These are phyloP conservation scores for Nitzschia inconspicua DNA, from an alignment of 108 stramenopile genomes.

Conservation along the genomic window DNA sequence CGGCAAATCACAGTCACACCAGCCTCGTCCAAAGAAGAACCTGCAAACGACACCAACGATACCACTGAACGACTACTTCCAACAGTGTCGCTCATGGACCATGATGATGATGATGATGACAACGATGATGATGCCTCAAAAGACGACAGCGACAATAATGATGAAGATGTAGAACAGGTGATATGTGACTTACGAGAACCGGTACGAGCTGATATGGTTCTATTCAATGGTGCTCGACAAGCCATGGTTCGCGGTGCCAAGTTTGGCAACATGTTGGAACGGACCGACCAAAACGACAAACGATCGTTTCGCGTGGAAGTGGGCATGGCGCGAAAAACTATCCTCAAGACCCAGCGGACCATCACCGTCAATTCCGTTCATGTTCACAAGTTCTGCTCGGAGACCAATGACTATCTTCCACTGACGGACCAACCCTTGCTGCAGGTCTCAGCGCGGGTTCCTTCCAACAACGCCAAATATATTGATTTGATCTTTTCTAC, in stretches of 20 bases:
- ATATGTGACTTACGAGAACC: conserved; percentile 8
- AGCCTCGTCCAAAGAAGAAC: not conserved
- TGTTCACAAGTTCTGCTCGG: not conserved
- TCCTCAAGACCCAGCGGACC: not conserved
- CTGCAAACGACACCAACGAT: conserved; percentile 1
- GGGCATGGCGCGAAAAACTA: not conserved
- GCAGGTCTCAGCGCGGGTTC: conserved; percentile 16
- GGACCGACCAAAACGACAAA: conserved; percentile 17
- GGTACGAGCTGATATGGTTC: conserved; percentile 41
- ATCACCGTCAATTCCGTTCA: not conserved
- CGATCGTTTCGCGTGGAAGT: conserved; percentile 25
- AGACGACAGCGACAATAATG: not conserved
- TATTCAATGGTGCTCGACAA: conserved; percentile 54
- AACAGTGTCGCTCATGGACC: not conserved
- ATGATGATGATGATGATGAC: not conserved
- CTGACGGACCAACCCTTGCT: conserved; percentile 14
- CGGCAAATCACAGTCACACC: too few species aligned
- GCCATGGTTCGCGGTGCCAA: conserved; percentile 39
- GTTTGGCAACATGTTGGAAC: conserved; percentile 46
- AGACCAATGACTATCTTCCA: not conserved
- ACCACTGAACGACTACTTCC: not conserved
- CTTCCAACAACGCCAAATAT: conserved; percentile 7
- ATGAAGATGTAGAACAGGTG: conserved; percentile 10
- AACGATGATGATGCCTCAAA: conserved; percentile 24
- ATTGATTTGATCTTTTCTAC: conserved; percentile 19